phyloP scores from a whole-genome alignment of 176 grass and related monocot species.

The Eragrostis curvula region DNA sequence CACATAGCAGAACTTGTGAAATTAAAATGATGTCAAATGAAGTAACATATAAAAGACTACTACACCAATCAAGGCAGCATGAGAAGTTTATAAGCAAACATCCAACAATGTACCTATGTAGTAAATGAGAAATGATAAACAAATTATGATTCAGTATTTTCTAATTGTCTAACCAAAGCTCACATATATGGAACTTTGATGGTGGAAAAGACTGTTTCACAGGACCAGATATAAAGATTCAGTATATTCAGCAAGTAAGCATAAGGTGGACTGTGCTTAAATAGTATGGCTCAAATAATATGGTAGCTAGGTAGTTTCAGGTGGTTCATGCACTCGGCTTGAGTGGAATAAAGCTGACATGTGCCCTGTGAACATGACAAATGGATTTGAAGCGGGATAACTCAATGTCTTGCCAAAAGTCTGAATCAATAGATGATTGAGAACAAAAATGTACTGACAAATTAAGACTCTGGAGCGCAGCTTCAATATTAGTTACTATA shows the following conservation, averaged over 20 bases:
- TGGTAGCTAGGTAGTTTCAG: conserved; percentile 13
- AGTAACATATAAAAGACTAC: conserved; percentile 10
- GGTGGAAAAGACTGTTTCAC: conserved; percentile 11
- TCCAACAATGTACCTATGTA: not conserved
- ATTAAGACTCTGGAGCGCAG: not conserved
- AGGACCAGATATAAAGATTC: conserved; percentile 4
- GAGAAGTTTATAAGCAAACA: not conserved
- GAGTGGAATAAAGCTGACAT: not conserved
- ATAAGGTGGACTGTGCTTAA: conserved; percentile 26
- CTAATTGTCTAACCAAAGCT: not conserved
- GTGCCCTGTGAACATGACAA: not conserved
- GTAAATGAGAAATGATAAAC: not conserved
- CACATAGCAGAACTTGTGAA: conserved; percentile 18
- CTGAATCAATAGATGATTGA: not conserved
- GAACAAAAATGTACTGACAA: not conserved
- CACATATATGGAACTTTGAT: conserved; percentile 20
- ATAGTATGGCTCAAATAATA: conserved; percentile 13
- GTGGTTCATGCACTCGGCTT: conserved; percentile 7
- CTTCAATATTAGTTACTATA: not conserved
- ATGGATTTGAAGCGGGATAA: not conserved
- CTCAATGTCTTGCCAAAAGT: conserved; percentile 19
- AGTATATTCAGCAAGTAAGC: conserved; percentile 8
- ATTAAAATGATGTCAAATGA: not conserved
- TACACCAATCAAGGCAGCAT: not conserved
- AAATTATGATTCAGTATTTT: not conserved